Percentiles rank a stretch among this genome's conserved stretches.
phyloP scores from a whole-genome alignment of 768 basidiomycete species.

The Cubamyces lactineus region DNA sequence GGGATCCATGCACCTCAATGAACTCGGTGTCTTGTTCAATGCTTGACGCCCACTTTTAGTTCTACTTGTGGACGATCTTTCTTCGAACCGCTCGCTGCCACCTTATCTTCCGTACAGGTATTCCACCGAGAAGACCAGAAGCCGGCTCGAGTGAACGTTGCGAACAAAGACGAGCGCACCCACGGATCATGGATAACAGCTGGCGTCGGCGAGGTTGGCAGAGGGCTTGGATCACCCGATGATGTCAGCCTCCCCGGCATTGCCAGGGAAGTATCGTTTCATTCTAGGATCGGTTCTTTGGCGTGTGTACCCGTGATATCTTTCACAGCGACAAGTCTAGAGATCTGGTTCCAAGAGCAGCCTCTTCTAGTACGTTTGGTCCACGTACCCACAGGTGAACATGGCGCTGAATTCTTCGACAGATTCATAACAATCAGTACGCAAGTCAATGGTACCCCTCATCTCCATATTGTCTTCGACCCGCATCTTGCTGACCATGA shows the following conservation, averaged over 20 bases:
- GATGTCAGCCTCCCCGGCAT: slow-evolving; percentile 7
- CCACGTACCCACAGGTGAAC: too few species aligned
- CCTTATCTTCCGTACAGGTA: neutral
- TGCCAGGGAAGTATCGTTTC: slow-evolving; percentile 1
- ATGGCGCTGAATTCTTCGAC: too few species aligned
- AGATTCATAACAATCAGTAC: too few species aligned
- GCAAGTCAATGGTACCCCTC: too few species aligned
- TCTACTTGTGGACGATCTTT: neutral
- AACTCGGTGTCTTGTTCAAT: slow-evolving; percentile 4
- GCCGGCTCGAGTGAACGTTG: neutral
- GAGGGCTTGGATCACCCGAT: slow-evolving; percentile 11
- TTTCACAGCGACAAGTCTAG: too few species aligned
- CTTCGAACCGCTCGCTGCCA: neutral
- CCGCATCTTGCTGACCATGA: too few species aligned
- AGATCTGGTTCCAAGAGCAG: too few species aligned
- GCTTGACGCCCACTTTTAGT: slow-evolving; percentile 2
- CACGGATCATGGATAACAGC: neutral
- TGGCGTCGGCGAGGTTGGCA: slow-evolving; percentile 8
- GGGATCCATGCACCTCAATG: slow-evolving; percentile 3
- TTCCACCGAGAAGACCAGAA: neutral
- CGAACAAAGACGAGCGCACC: neutral
- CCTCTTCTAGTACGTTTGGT: too few species aligned
- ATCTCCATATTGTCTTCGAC: too few species aligned
- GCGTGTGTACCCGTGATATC: neutral
- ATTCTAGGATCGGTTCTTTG: neutral